Evolutionary conservation across 2,329 filamentous ascomycete genomes (phyloP), one percentile per base, ranked within the genome.

Genomic region (Ramichloridium luteum): DNA sequence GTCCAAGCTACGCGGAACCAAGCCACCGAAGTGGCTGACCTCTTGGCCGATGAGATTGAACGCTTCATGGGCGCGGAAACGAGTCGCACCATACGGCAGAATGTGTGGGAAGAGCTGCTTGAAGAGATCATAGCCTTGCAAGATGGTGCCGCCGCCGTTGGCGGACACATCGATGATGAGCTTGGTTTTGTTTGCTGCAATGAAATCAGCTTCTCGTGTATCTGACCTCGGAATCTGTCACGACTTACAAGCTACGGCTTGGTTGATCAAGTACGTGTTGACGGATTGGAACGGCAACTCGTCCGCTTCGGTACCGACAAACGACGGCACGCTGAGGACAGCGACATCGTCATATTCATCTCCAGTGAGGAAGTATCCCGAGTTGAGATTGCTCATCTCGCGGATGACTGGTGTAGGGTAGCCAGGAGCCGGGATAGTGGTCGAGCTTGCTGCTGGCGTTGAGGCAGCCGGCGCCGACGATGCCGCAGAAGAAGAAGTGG

Each of bases 51-150:
- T 51, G 11, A 63, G 43, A 26, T 62, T 50, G 16, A 67, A 57
- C 13, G 56, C 55, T 33, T 70, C 63, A 22, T 64, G 56, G 3
- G 67, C 61, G 9, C 69, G 60, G 49, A 70, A 59, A 14, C 70
- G 65, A 37, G 61, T 61, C 4, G 59, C 63, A 3, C 64, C 64
- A 35, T 67, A 70, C 3, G 62, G 60, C 3, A 60, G 53, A 6
- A 64, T 55, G 9, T 59, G 53, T 0, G 70, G 70, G 55, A 70
- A 68, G 0, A 74, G 57, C 48, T 65, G 53, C 32, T 69, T 68
- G 56, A 77, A 76, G 15, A 78, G 59, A 45, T 76, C 72, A 41
- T 72, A 74, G 11, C 40, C 73, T n/a, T 68, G 62, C 5, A 73
- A 48, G 27, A 77, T 67, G 10, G 61, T 64, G 14, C 74, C 73